A percentile compares a stretch with the other conserved stretches of the same genome.
phyloP scores from a whole-genome alignment of 306 rosid genomes.

The Quercus bicolor region DNA sequence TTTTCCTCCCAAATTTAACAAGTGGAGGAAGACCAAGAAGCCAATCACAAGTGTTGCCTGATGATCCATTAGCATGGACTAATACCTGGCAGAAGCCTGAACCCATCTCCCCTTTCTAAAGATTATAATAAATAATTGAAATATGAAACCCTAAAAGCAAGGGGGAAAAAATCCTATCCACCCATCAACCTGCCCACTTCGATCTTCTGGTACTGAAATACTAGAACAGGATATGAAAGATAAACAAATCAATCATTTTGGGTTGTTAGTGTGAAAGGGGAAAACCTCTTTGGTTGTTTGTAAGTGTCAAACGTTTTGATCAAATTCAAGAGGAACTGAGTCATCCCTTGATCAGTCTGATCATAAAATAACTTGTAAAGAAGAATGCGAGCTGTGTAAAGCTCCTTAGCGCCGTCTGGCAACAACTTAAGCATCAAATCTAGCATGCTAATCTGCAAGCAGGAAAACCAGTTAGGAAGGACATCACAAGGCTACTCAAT shows the following conservation, averaged over 20 bases:
- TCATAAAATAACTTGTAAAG: conserved; percentile 93
- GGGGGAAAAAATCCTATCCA: neutral
- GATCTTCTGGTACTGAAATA: neutral
- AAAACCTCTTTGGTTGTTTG: conserved; percentile 87
- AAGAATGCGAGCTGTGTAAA: conserved; percentile 87
- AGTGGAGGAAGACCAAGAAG: too few species aligned
- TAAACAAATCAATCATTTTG: neutral
- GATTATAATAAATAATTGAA: neutral
- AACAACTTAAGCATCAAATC: conserved; percentile 74
- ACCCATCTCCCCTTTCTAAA: neutral
- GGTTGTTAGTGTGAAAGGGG: conserved; percentile 11
- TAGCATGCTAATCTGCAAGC: conserved; percentile 74
- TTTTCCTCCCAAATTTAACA: too few species aligned
- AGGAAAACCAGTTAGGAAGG: conserved; percentile 33
- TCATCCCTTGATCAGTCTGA: conserved; percentile 96
- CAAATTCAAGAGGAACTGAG: conserved; percentile 71
- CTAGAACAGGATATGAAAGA: neutral
- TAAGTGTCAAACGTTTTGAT: conserved; percentile 71
- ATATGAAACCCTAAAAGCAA: neutral
- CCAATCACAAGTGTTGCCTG: too few species aligned
- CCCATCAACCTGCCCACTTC: neutral
- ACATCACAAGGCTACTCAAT: conserved; percentile 11
- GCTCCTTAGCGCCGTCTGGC: conserved; percentile 79
- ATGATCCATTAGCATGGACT: too few species aligned
- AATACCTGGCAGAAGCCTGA: too few species aligned